Evolutionary conservation across 345 rosid genomes (phyloP).

Genomic region (Salix koriyanagi): DNA sequence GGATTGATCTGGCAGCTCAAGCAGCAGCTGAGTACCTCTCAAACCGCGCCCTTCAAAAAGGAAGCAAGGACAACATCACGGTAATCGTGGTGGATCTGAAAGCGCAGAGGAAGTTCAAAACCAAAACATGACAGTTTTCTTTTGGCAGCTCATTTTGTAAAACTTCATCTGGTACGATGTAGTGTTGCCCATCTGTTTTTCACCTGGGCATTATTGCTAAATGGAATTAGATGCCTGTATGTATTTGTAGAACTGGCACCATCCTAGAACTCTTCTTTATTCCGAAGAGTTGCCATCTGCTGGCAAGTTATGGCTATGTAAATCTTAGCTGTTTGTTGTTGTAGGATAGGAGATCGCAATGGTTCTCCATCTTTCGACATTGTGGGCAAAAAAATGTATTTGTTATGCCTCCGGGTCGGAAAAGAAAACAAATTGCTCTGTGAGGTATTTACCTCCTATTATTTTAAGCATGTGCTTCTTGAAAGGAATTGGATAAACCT

Average conservation of each 20-base stretch:
- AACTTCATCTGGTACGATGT: slow-evolving; percentile 11
- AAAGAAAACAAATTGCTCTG: slow-evolving; percentile 21
- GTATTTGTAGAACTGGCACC: slow-evolving; percentile 20
- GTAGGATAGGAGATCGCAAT: slow-evolving; percentile 24
- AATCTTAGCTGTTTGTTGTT: slow-evolving; percentile 21
- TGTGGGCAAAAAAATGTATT: slow-evolving; percentile 23
- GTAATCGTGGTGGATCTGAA: slow-evolving; percentile 82
- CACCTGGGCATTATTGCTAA: slow-evolving; percentile 28
- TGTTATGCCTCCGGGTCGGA: slow-evolving; percentile 41
- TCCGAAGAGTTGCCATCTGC: slow-evolving; percentile 3
- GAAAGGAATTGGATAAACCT: neutral
- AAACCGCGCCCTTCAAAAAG: slow-evolving; percentile 72
- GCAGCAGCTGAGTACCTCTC: slow-evolving; percentile 88
- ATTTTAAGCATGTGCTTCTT: slow-evolving; percentile 18
- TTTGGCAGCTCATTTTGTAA: neutral
- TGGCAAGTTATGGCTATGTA: slow-evolving; percentile 33
- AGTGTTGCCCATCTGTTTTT: slow-evolving; percentile 36
- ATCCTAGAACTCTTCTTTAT: slow-evolving; percentile 9
- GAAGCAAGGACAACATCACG: slow-evolving; percentile 85
- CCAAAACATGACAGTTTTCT: slow-evolving; percentile 41
- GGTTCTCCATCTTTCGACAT: slow-evolving; percentile 10
- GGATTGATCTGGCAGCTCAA: slow-evolving; percentile 73
- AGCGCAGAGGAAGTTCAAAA: slow-evolving; percentile 89
- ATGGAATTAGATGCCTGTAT: slow-evolving; percentile 14
- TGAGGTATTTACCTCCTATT: slow-evolving; percentile 29